These are phyloP conservation scores for Pseudocercospora macadamiae DNA, from an alignment of 2,329 filamentous ascomycete genomes.

Conservation along the genomic window DNA sequence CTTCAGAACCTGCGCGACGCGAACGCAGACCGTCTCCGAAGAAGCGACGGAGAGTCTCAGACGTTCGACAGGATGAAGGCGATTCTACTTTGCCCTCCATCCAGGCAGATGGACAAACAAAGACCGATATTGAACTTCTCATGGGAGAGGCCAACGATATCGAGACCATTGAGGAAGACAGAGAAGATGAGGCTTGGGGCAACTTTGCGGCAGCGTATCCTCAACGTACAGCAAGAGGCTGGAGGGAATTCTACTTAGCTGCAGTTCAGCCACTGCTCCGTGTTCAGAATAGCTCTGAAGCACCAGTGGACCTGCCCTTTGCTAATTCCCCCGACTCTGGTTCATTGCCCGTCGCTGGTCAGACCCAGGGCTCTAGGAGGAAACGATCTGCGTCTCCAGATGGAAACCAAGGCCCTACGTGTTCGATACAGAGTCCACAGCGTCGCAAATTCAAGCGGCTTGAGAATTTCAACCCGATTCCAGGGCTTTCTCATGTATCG, in stretches of 20 bases:
- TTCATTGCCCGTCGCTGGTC: too few relatives aligned
- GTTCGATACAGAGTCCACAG: too few relatives aligned
- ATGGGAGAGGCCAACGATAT: constrained; percentile 29
- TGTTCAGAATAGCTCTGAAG: constrained; percentile 9
- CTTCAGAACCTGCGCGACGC: neutral
- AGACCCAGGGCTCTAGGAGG: neutral
- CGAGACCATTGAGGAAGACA: constrained; percentile 23
- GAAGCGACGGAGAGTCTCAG: constrained; percentile 10
- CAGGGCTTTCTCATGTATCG: too few relatives aligned
- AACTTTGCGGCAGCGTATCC: constrained; percentile 24
- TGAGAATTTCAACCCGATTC: too few relatives aligned
- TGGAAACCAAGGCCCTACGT: too few relatives aligned
- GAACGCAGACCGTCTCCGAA: neutral
- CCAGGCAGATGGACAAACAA: too few relatives aligned
- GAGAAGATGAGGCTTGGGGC: constrained; percentile 32
- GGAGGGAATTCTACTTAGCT: constrained; percentile 32
- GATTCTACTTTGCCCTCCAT: too few relatives aligned
- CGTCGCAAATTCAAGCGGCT: too few relatives aligned
- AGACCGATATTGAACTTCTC: constrained; percentile 22
- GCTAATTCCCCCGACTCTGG: too few relatives aligned
- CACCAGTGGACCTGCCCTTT: neutral
- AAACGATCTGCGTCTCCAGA: neutral
- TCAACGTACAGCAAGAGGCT: constrained; percentile 31
- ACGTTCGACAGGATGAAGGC: neutral
- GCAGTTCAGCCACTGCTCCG: constrained; percentile 28